These are phyloP conservation scores for Colletotrichum abscissum DNA, from an alignment of 2,329 filamentous ascomycete species.

Conservation along the genomic window DNA sequence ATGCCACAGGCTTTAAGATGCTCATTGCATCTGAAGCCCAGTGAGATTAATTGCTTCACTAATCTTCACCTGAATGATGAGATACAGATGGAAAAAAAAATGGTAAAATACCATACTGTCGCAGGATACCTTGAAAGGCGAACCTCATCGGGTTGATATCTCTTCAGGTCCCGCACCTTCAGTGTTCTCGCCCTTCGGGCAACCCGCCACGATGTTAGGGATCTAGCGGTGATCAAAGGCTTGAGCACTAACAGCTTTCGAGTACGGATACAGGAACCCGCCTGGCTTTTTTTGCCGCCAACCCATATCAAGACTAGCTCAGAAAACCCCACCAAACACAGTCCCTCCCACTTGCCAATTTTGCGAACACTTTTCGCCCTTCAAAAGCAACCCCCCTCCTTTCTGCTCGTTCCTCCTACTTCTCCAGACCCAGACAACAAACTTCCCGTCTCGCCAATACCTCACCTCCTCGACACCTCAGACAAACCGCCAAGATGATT, in stretches of 20 bases:
- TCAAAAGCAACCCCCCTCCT: conserved; percentile 33
- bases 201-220: conserved; percentile 13
- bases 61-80: background rate
- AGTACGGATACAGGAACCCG: background rate
- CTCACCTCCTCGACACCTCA: conserved; percentile 42
- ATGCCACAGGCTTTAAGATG: background rate
- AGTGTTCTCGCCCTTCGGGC: conserved; percentile 27
- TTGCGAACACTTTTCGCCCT: conserved; percentile 38
- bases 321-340: conserved; percentile 38
- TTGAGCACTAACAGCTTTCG: background rate
- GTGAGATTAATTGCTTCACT: background rate
- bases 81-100: background rate
- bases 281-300: conserved; percentile 5
- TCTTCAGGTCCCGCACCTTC: conserved; percentile 10
- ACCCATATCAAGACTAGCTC: conserved; percentile 29
- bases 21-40: background rate
- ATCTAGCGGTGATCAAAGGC: background rate
- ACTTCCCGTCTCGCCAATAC: conserved; percentile 39
- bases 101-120: background rate
- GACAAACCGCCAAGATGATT: conserved; percentile 71
- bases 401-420: conserved; percentile 18
- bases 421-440: conserved; percentile 33
- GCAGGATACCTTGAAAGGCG: background rate
- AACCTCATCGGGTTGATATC: background rate
- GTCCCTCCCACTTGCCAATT: conserved; percentile 38